Base-by-base conservation (phyloP, 495 filamentous ascomycete genomes). In the Neohortaea acidophila region DNA sequence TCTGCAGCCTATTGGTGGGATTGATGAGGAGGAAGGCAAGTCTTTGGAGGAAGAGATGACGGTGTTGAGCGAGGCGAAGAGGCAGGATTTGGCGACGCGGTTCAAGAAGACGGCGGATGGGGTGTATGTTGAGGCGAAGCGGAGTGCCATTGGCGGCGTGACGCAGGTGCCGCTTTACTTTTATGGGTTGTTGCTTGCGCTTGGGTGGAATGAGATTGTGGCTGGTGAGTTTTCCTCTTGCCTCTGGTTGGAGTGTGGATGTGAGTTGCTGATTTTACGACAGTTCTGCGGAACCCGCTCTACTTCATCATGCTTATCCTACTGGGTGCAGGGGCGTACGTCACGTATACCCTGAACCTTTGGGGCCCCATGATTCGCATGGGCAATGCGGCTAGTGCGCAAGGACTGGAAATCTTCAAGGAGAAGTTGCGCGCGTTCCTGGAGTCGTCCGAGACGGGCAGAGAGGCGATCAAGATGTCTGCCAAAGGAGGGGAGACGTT, bases 91-190 rank as follows among this genome's bases (percentile, higher is more conserved):
- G 38, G 78, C 81, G 10, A 77, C 85, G n/a, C 69, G 89, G 44
- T 97, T 97, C 64, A 94, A 92, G 68, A 94, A 94, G 65, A 83
- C 81, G 45, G 89, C 89, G 12, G 89, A 97, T 54, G 89, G 84
- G 0, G 85, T 97, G 2, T 97, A 87, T 47, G 85, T 97, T 27
- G 89, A 97, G 59, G 89, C 89, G 22, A 96, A 94, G 68, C 72
- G 89, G 31, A 83, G 84, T 59, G 87, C 89, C 23, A 92, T 96
- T 52, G 89, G 89, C 29, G 85, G 87, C 41, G 80, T 97, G 47
- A 82, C 84, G 2, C 85, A 96, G 60, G 80, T 96, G 39, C 89
- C 89, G 14, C 54, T 93, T 38, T 96, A 92, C 58, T 94, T 96
- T 56, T 97, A 92, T 47, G 87, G 72, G 14, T 51, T 94, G 34